A percentile compares a stretch with the other conserved stretches of the same genome.
phyloP scores from a whole-genome alignment of 257 asterid genomes.

The Nicotiana tomentosiformis region DNA sequence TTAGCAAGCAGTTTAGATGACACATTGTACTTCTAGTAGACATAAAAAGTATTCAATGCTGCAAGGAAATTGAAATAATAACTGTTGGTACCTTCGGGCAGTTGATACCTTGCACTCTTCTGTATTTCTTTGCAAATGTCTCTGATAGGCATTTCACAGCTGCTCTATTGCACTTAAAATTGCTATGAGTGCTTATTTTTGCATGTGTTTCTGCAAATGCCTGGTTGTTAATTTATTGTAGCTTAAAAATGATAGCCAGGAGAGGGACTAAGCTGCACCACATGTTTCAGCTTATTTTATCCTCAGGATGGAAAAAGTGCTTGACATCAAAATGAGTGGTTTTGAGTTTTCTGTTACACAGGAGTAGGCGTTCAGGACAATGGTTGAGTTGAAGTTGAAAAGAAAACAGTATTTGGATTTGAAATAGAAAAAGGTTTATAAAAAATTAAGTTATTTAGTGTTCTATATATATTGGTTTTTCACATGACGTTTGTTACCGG shows the following conservation, averaged over 20 bases:
- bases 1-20: constrained; percentile 3
- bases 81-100: background rate
- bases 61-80: background rate
- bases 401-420: too few species aligned
- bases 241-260: background rate
- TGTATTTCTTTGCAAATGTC: background rate
- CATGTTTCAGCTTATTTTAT: background rate
- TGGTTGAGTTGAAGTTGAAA: too few species aligned
- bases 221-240: background rate
- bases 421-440: too few species aligned
- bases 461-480: too few species aligned
- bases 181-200: background rate
- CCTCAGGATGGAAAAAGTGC: background rate
- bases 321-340: background rate
- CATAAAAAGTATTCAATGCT: background rate
- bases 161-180: background rate
- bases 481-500: too few species aligned
- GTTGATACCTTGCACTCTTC: background rate
- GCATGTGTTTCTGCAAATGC: background rate
- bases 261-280: background rate
- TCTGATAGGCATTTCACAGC: background rate
- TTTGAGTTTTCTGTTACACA: background rate
- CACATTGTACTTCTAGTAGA: background rate
- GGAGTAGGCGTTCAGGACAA: background rate
- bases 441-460: too few species aligned